Evolutionary conservation across 2,329 filamentous ascomycete genomes (phyloP).

Genomic region (Colletotrichum incanum): DNA sequence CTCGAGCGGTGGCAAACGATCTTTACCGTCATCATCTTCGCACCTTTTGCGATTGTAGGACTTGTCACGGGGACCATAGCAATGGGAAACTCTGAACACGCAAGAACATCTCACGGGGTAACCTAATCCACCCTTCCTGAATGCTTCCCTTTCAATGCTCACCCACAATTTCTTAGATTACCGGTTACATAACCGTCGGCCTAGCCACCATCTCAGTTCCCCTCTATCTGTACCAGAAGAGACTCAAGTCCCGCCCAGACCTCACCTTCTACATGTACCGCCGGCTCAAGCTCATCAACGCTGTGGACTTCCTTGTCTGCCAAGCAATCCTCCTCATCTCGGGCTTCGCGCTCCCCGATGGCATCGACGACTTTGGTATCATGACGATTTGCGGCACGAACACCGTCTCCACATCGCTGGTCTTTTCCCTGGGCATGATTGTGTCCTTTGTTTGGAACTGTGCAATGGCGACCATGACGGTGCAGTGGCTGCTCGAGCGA

Average conservation of each 20-base stretch:
- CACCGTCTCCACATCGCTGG: slow-evolving; percentile 18
- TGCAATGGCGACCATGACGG: slow-evolving; percentile 40
- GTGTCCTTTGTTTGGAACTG: slow-evolving; percentile 39
- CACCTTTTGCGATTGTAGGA: slow-evolving; percentile 8
- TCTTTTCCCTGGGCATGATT: slow-evolving; percentile 40
- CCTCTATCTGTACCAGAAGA: slow-evolving; percentile 32
- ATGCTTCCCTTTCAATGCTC: too few species aligned
- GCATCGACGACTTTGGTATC: slow-evolving; percentile 37
- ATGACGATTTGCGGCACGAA: slow-evolving; percentile 37
- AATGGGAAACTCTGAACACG: slow-evolving; percentile 24
- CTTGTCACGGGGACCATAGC: slow-evolving; percentile 17
- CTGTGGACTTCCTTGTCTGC: slow-evolving; percentile 31
- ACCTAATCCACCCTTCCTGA: neutral
- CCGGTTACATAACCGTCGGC: slow-evolving; percentile 25
- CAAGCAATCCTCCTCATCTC: slow-evolving; percentile 39
- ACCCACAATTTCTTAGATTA: slow-evolving; percentile 4
- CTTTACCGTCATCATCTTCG: slow-evolving; percentile 19
- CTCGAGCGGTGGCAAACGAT: slow-evolving; percentile 32
- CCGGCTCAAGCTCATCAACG: slow-evolving; percentile 32
- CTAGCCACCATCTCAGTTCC: slow-evolving; percentile 24
- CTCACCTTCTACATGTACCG: slow-evolving; percentile 36
- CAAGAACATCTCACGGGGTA: slow-evolving; percentile 33
- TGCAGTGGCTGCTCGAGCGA: slow-evolving; percentile 37
- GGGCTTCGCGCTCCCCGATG: slow-evolving; percentile 37
- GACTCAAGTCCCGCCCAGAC: slow-evolving; percentile 25